phyloP scores from a whole-genome alignment of 208 protist species.

The Leishmania arabica region DNA sequence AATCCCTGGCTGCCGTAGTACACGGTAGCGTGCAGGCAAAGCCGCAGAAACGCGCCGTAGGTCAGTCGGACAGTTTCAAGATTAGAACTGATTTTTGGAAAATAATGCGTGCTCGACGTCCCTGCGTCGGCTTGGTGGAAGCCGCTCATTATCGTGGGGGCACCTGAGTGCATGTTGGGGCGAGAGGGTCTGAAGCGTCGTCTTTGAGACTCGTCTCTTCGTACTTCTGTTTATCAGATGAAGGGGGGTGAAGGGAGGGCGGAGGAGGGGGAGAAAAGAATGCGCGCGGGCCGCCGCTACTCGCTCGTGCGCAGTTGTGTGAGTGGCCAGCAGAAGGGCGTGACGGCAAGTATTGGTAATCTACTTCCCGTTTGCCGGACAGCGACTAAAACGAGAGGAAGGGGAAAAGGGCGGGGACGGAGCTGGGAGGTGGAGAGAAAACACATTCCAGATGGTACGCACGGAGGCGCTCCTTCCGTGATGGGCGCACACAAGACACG shows the following conservation, averaged over 20 bases:
- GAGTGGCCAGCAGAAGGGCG: background rate
- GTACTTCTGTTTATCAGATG: background rate
- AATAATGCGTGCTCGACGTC: slow-evolving; percentile 29
- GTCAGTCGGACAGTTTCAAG: slow-evolving; percentile 60
- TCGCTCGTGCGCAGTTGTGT: background rate
- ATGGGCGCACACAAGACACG: background rate
- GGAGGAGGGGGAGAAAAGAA: background rate
- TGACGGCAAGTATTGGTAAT: background rate
- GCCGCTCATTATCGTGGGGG: slow-evolving; percentile 17
- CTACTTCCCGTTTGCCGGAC: background rate
- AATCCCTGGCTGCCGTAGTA: slow-evolving; percentile 62
- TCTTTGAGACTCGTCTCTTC: background rate
- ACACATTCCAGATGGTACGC: background rate
- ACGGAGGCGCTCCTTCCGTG: background rate
- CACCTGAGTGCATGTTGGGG: background rate
- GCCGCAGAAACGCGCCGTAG: slow-evolving; percentile 68
- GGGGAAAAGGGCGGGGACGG: background rate
- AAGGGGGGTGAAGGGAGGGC: background rate
- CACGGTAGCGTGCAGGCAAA: slow-evolving; percentile 57
- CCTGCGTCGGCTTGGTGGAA: slow-evolving; percentile 12
- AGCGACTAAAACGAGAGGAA: background rate
- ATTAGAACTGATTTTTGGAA: slow-evolving; percentile 52
- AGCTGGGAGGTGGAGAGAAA: background rate
- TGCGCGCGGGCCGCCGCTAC: background rate
- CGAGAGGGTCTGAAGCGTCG: background rate